Conservation (phyloP, 768 basidiomycete species). For the Boletales sp. region DNA sequence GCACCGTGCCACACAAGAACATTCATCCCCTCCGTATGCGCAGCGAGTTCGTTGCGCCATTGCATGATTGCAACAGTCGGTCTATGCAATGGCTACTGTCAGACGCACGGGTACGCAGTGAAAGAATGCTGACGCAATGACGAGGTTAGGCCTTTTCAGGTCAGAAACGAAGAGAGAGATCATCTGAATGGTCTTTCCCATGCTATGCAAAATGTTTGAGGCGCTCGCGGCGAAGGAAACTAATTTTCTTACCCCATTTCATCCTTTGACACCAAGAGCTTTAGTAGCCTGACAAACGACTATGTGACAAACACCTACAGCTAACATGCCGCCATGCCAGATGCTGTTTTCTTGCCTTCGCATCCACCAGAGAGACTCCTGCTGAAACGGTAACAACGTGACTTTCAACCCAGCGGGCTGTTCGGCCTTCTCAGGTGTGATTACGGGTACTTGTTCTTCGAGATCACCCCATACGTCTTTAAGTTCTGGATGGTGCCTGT, state of each 20-base stretch:
- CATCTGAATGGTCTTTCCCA: constrained; percentile 97
- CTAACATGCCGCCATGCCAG: constrained; percentile 92
- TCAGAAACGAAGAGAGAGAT: constrained; percentile 86
- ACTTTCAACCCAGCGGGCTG: constrained; percentile 85
- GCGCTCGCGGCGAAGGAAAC: background rate
- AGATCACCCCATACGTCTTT: constrained; percentile 86
- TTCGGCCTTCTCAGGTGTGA: constrained; percentile 63
- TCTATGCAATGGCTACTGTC: constrained; percentile 23
- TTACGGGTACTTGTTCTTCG: constrained; percentile 54
- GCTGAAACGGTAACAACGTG: constrained; percentile 89
- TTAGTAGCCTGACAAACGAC: constrained; percentile 5
- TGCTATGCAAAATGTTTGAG: constrained; percentile 39
- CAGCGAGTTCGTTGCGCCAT: constrained; percentile 91
- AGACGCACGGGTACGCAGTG: background rate
- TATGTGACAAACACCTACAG: constrained; percentile 46
- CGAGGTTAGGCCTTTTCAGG: constrained; percentile 75
- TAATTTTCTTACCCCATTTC: constrained; percentile 75
- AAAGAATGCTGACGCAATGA: constrained; percentile 71
- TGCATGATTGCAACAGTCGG: constrained; percentile 59
- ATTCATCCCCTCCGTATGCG: constrained; percentile 80
- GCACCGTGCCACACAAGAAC: constrained; percentile 93
- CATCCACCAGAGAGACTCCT: constrained; percentile 96
- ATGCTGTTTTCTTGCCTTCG: constrained; percentile 81
- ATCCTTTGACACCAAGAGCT: constrained; percentile 43
- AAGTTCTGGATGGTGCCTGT: constrained; percentile 76